A percentile compares a stretch with the other conserved stretches of the same genome.
Evolutionary conservation across 2,329 filamentous ascomycete genomes (phyloP).

Genomic region (Cercospora sesami): DNA sequence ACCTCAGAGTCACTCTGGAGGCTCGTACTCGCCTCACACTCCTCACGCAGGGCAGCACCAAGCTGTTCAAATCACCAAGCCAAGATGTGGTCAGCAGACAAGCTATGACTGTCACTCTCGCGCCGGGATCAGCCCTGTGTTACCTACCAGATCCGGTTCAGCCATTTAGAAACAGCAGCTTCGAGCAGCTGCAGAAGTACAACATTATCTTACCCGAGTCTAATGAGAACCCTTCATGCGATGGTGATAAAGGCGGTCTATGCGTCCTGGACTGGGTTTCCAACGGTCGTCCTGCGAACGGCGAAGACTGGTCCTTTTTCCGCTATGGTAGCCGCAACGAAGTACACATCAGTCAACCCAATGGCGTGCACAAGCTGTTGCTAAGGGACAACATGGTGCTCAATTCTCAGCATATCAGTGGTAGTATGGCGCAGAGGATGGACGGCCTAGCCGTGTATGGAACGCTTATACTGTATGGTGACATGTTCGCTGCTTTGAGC

Average conservation of each 20-base stretch:
- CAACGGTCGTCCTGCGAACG: conserved; percentile 77
- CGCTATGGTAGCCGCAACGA: conserved; percentile 85
- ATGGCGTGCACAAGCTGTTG: conserved; percentile 58
- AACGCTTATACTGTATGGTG: conserved; percentile 79
- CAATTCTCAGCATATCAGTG: conserved; percentile 39
- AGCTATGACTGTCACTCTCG: conserved; percentile 50
- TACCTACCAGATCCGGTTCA: conserved; percentile 89
- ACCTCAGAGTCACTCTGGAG: conserved; percentile 68
- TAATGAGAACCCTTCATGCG: not conserved
- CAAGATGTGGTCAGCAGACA: conserved; percentile 42
- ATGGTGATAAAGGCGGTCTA: conserved; percentile 48
- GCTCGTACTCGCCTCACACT: conserved; percentile 63
- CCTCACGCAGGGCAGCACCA: conserved; percentile 76
- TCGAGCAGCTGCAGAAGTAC: conserved; percentile 82
- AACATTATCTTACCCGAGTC: conserved; percentile 39
- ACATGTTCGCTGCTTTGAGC: conserved; percentile 64
- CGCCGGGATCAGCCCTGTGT: conserved; percentile 53
- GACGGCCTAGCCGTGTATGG: conserved; percentile 75
- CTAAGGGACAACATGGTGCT: conserved; percentile 84
- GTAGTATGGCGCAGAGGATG: conserved; percentile 58
- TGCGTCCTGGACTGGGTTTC: conserved; percentile 94
- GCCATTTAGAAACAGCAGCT: conserved; percentile 80
- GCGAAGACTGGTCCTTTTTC: conserved; percentile 83
- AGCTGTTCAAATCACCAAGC: conserved; percentile 80
- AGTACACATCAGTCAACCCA: conserved; percentile 61